These are phyloP conservation scores for Aspergillus thermomutatus DNA, from an alignment of 2,329 filamentous ascomycete genomes.

Conservation along the genomic window DNA sequence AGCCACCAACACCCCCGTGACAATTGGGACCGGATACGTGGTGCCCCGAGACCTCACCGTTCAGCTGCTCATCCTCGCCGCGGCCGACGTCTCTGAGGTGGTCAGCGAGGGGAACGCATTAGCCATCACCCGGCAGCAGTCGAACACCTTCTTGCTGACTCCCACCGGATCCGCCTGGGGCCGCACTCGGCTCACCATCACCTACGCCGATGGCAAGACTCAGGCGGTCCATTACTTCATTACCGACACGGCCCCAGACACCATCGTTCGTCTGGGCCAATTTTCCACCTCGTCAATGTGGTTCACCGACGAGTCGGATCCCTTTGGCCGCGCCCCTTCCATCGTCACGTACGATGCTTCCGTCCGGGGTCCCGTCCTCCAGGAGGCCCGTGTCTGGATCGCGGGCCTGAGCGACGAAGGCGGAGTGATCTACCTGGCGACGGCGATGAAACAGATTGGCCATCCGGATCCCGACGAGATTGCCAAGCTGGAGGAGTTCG, in stretches of 20 bases:
- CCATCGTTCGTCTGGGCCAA: conserved; percentile 46
- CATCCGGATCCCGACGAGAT: conserved; percentile 51
- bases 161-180: conserved; percentile 47
- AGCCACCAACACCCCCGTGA: conserved; percentile 46
- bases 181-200: conserved; percentile 47
- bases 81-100: conserved; percentile 12
- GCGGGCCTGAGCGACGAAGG: conserved; percentile 60
- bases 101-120: conserved; percentile 29
- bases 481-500: conserved; percentile 52
- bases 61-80: conserved; percentile 45
- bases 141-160: background rate
- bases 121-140: conserved; percentile 23
- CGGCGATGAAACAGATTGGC: conserved; percentile 53
- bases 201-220: conserved; percentile 46
- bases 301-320: conserved; percentile 51
- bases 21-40: conserved; percentile 54
- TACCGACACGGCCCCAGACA: conserved; percentile 46
- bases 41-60: conserved; percentile 48
- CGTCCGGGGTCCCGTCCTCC: conserved; percentile 33
- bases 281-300: conserved; percentile 56
- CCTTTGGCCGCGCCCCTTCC: conserved; percentile 54
- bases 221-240: conserved; percentile 59
- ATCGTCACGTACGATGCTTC: conserved; percentile 55
- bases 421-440: conserved; percentile 55
- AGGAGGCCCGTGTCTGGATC: conserved; percentile 53